Percentiles rank a stretch among this genome's conserved stretches.
phyloP scores from a whole-genome alignment of 2,329 filamentous ascomycete species.

The Penicillium hesseltinei region DNA sequence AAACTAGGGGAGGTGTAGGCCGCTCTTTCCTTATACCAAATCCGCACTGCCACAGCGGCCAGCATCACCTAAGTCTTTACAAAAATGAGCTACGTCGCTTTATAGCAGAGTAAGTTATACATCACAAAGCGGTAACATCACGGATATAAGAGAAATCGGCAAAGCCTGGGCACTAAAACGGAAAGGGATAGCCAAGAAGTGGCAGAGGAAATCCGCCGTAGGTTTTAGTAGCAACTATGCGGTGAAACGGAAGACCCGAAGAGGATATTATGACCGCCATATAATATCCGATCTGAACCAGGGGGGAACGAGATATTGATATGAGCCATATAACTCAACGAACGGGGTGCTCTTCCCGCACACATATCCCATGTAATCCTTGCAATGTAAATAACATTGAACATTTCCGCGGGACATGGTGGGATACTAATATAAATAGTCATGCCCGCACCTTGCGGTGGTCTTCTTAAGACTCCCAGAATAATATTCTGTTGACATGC shows the following conservation, averaged over 20 bases:
- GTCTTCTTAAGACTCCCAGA: not conserved
- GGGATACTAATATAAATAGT: not conserved
- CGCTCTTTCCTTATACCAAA: too few species aligned
- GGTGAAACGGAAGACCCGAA: not conserved
- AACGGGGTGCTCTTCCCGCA: not conserved
- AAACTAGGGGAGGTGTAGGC: too few species aligned
- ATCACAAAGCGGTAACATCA: too few species aligned
- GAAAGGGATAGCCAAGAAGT: too few species aligned
- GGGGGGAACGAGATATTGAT: not conserved
- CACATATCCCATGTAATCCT: not conserved
- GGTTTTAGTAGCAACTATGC: not conserved
- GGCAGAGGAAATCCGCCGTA: too few species aligned
- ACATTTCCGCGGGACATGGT: not conserved
- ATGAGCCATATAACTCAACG: slow-evolving; percentile 4
- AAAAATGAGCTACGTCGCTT: too few species aligned
- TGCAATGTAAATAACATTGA: not conserved
- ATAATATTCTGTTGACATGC: not conserved
- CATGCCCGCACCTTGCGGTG: slow-evolving; percentile 12
- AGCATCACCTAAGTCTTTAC: too few species aligned
- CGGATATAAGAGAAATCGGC: too few species aligned
- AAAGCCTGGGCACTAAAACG: too few species aligned
- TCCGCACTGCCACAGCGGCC: too few species aligned
- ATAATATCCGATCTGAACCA: not conserved
- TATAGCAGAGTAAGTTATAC: too few species aligned
- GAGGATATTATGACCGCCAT: not conserved